Evolutionary conservation across 805 yeast genomes (phyloP).

Genomic region (Lachancea meyersii): DNA sequence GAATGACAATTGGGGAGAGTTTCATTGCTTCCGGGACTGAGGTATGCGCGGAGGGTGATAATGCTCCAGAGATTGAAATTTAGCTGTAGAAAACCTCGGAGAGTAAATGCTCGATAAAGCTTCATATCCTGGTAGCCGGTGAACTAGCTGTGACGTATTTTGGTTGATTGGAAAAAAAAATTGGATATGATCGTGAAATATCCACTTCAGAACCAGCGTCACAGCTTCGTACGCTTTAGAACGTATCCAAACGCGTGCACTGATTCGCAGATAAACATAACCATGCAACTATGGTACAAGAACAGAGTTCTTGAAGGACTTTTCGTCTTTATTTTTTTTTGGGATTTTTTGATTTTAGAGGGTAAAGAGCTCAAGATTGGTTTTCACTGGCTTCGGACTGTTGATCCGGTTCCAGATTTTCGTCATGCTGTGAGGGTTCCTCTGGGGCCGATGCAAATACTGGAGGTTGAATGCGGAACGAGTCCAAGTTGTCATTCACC

Average conservation of each 20-base stretch:
- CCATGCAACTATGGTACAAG: constrained; percentile 5
- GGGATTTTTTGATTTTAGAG: background rate
- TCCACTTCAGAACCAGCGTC: background rate
- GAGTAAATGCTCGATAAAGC: no score
- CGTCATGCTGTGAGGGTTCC: background rate
- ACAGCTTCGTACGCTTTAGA: background rate
- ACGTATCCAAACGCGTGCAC: background rate
- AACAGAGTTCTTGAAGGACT: background rate
- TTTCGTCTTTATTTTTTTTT: background rate
- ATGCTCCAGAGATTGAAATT: no score
- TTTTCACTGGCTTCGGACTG: background rate
- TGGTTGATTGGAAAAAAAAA: background rate
- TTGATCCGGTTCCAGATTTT: background rate
- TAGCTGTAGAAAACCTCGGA: no score
- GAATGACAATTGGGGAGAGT: background rate
- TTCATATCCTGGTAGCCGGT: no score
- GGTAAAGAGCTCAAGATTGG: background rate
- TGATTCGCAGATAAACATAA: background rate
- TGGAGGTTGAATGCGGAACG: constrained; percentile 15
- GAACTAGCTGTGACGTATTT: no score
- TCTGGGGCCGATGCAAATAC: constrained; percentile 4
- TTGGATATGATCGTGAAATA: background rate
- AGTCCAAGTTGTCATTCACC: constrained; percentile 23
- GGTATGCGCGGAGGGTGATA: no score
- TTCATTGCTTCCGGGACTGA: no score